These are phyloP conservation scores for Citrus glauca DNA, from an alignment of 345 rosid species.

Conservation along the genomic window DNA sequence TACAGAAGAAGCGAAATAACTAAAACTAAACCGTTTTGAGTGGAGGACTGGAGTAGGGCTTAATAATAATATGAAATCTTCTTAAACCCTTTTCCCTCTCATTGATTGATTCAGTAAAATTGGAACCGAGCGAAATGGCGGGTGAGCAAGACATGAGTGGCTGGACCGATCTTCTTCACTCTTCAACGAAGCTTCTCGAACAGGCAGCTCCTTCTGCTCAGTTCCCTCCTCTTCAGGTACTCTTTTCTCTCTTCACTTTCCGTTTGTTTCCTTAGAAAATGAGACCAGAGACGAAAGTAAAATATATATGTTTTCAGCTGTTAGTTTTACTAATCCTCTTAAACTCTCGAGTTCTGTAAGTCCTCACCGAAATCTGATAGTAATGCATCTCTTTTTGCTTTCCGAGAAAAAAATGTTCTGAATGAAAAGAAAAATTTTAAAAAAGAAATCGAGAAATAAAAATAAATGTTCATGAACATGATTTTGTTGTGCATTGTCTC, in stretches of 20 bases:
- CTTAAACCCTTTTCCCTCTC: background rate
- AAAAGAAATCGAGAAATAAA: background rate
- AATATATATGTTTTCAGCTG: background rate
- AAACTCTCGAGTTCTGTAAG: too few relatives aligned
- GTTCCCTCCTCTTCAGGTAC: conserved; percentile 99
- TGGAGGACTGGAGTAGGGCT: background rate
- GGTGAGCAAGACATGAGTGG: conserved; percentile 72
- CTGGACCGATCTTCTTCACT: conserved; percentile 94
- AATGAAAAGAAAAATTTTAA: too few relatives aligned
- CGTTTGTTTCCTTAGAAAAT: conserved; percentile 4
- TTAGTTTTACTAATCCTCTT: too few relatives aligned
- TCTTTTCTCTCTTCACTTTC: conserved; percentile 7
- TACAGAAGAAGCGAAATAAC: background rate
- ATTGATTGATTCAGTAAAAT: background rate
- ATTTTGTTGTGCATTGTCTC: background rate
- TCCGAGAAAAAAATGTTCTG: too few relatives aligned
- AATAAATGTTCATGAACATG: background rate
- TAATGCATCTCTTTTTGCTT: too few relatives aligned
- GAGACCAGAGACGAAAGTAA: background rate
- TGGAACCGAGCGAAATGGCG: conserved; percentile 49
- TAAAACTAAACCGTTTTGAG: background rate
- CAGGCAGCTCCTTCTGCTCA: conserved; percentile 98
- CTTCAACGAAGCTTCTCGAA: conserved; percentile 91
- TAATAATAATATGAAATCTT: background rate
- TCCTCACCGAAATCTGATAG: background rate